Conservation (phyloP, 2,329 filamentous ascomycete species). For the Stachybotrys chlorohalonatus region DNA sequence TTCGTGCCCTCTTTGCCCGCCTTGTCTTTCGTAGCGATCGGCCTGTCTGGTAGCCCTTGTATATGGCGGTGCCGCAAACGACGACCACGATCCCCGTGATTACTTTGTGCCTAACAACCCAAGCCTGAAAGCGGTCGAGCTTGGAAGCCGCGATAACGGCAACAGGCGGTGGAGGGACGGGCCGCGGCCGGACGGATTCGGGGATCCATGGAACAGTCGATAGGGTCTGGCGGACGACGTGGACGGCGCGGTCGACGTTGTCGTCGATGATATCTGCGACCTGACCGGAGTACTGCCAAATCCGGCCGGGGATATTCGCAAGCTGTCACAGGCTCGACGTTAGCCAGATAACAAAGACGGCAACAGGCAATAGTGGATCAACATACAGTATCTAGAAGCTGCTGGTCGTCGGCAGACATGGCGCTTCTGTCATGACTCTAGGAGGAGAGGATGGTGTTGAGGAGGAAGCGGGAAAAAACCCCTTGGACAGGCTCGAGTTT, state of each 20-base stretch:
- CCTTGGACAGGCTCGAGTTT: neutral
- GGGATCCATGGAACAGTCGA: slow-evolving; percentile 66
- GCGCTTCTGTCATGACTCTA: neutral
- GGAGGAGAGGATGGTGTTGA: neutral
- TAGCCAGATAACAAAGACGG: neutral
- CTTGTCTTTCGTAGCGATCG: slow-evolving; percentile 58
- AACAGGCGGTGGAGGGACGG: slow-evolving; percentile 30
- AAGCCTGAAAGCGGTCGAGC: slow-evolving; percentile 53
- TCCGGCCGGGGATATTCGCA: slow-evolving; percentile 48
- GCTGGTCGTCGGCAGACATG: neutral
- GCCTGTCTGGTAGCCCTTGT: slow-evolving; percentile 38
- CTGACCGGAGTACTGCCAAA: slow-evolving; percentile 60
- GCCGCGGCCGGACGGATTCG: slow-evolving; percentile 51
- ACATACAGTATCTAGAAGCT: neutral
- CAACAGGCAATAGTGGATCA: neutral
- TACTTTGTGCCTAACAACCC: slow-evolving; percentile 65
- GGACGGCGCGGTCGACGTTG: slow-evolving; percentile 69
- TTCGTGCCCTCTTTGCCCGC: slow-evolving; percentile 68
- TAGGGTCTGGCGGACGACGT: slow-evolving; percentile 59
- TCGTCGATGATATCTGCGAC: slow-evolving; percentile 74
- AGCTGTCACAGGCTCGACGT: slow-evolving; percentile 25
- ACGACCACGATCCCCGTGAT: slow-evolving; percentile 63
- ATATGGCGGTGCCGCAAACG: slow-evolving; percentile 57
- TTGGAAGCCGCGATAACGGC: slow-evolving; percentile 23
- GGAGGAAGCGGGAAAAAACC: neutral